Conservation (phyloP, 2,329 filamentous ascomycete species). For the Alternaria triticimaculans region DNA sequence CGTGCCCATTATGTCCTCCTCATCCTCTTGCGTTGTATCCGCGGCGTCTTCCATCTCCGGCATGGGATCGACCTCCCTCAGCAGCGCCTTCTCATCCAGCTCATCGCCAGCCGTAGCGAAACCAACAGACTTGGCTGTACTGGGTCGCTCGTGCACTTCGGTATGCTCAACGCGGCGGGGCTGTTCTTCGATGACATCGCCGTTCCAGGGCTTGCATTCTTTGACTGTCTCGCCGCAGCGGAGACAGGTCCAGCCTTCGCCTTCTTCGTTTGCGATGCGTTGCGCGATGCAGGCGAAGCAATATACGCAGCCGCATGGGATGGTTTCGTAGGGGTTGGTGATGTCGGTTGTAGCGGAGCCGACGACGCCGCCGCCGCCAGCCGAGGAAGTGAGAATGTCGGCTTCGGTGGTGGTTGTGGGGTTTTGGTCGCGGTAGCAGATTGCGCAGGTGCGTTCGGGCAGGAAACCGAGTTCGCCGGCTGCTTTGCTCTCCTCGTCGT, state of each 20-base stretch:
- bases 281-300: conserved; percentile 96
- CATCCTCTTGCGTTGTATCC: background rate
- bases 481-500: conserved; percentile 50
- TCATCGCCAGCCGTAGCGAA: conserved; percentile 19
- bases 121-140: conserved; percentile 23
- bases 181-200: conserved; percentile 75
- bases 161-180: background rate
- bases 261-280: conserved; percentile 87
- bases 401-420: conserved; percentile 69
- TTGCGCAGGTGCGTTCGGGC: conserved; percentile 92
- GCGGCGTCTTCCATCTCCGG: conserved; percentile 33
- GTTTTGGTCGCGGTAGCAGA: conserved; percentile 96
- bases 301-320: conserved; percentile 90
- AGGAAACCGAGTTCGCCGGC: conserved; percentile 82
- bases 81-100: conserved; percentile 18
- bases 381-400: conserved; percentile 70
- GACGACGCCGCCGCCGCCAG: conserved; percentile 76
- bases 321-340: conserved; percentile 92
- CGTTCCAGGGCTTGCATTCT: conserved; percentile 88
- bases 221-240: conserved; percentile 84
- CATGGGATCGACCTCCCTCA: conserved; percentile 43
- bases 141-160: conserved; percentile 6
- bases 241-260: conserved; percentile 90
- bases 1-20: conserved; percentile 17
- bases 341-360: conserved; percentile 91